Evolutionary conservation across 805 yeast genomes (phyloP).

Genomic region (Candida xiaguanensis): DNA sequence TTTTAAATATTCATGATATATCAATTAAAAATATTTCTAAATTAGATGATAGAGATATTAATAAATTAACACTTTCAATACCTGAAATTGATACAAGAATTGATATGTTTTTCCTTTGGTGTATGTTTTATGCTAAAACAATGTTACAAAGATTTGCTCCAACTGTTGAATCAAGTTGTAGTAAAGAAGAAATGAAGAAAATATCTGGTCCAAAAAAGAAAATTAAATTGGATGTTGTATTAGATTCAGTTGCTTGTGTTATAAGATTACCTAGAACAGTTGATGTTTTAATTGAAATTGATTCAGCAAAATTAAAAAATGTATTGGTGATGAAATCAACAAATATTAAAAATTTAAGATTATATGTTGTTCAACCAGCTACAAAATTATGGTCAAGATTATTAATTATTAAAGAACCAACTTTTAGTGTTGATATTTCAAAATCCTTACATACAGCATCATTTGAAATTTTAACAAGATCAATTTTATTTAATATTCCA

Average conservation of each 20-base stretch:
- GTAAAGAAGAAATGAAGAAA: conserved; percentile 20
- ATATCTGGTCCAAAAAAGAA: conserved; percentile 17
- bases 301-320: conserved; percentile 24
- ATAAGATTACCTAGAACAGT: conserved; percentile 44
- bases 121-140: conserved; percentile 34
- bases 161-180: conserved; percentile 22
- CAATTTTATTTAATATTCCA: conserved; percentile 59
- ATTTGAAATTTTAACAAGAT: conserved; percentile 24
- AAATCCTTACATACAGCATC: conserved; percentile 12
- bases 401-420: conserved; percentile 28
- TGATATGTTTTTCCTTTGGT: conserved; percentile 41
- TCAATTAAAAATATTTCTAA: conserved; percentile 19
- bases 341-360: conserved; percentile 33
- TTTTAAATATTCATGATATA: conserved; percentile 25
- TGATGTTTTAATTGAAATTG: conserved; percentile 45
- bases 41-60: conserved; percentile 18
- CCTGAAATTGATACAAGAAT: conserved; percentile 37
- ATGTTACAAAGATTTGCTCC: conserved; percentile 33
- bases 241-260: conserved; percentile 37
- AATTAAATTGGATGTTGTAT: conserved; percentile 25
- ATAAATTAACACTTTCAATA: conserved; percentile 23
- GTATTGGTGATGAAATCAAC: conserved; percentile 24
- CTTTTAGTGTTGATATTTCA: conserved; percentile 12
- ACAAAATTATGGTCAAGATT: conserved; percentile 38
- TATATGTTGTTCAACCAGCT: conserved; percentile 51